Evolutionary conservation across 164 flowering plant genomes (phyloP), one percentile per base, ranked within the genome.

Genomic region (Annona squamosa): DNA sequence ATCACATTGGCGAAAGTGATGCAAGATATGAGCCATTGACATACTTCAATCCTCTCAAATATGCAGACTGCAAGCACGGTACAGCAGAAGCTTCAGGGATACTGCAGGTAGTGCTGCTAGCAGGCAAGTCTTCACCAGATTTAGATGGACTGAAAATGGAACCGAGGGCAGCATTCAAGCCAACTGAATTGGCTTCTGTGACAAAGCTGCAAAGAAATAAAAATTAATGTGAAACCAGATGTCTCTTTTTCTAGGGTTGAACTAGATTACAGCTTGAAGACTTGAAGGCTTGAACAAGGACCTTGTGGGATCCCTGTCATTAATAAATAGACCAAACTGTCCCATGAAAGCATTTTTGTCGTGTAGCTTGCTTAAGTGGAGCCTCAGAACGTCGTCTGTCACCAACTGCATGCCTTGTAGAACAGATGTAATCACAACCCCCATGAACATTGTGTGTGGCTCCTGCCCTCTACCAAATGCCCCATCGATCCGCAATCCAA

Each of bases 131-230:
- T 63, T 78, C 79, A 4, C 48, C 43, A 41, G 76, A 74, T 18
- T 68, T 70, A 4, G 72, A 67, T 70, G 84, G 80, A 26, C 67
- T 76, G 10, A 41, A 48, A 67, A 76, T 65, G 2, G 81, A 74
- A 68, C 75, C 89, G 68, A 93, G 83, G 74, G 91, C 95, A 83
- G 79, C 87, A 77, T 96, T 96, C 82, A 96, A 81, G 41, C 97
- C 94, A 44, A 71, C 72, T 45, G 98, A 88, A 65, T 80, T 71
- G 0, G 89, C 83, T 48, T 92, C 93, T 2, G 87, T 81, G n/a
- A 70, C 70, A 81, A 96, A 89, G 81, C 99, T 93, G 92, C 85
- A 86, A 59, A 7, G 69, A 3, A 26, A 77, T 68, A 19, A 73
- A 16, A 62, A 65, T 69, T 17, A n/a, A 52, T 61, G 72, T 16